phyloP scores from a whole-genome alignment of 306 rosid genomes.

The Cajanus cajan region DNA sequence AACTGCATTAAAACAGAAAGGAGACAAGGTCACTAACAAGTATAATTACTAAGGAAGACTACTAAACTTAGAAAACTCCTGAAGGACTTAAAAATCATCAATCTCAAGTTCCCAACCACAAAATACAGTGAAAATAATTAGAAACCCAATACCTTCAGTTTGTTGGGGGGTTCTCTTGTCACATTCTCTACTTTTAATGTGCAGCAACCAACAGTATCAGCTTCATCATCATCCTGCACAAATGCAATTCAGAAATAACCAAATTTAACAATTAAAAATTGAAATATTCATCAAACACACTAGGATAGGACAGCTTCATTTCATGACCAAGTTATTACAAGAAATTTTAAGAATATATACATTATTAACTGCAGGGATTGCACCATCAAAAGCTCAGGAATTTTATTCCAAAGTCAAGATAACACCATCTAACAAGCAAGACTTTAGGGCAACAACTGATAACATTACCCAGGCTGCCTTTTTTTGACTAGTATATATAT shows the following conservation, averaged over 20 bases:
- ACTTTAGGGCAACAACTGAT: neutral
- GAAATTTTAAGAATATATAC: neutral
- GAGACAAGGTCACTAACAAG: slow-evolving; percentile 25
- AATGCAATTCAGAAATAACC: slow-evolving; percentile 20
- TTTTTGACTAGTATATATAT: slow-evolving; percentile 1
- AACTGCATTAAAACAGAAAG: slow-evolving; percentile 60
- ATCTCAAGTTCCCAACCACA: neutral
- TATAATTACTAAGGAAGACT: slow-evolving; percentile 3
- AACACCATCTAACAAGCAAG: neutral
- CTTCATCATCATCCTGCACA: slow-evolving; percentile 95
- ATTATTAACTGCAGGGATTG: neutral
- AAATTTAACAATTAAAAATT: slow-evolving; percentile 11
- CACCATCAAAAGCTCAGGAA: neutral
- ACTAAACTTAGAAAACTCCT: slow-evolving; percentile 2
- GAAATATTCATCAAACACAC: slow-evolving; percentile 7
- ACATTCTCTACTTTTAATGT: slow-evolving; percentile 98
- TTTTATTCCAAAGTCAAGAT: neutral
- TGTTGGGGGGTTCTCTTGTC: slow-evolving; percentile 68
- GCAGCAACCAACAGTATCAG: slow-evolving; percentile 99
- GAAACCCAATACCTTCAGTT: slow-evolving; percentile 60
- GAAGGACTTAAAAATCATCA: slow-evolving; percentile 9
- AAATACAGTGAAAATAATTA: neutral
- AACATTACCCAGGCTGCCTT: neutral
- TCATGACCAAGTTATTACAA: neutral
- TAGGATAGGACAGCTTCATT: neutral